Evolutionary conservation across 352 stramenopile genomes (phyloP).

Genomic region (Phytophthora tubulina): DNA sequence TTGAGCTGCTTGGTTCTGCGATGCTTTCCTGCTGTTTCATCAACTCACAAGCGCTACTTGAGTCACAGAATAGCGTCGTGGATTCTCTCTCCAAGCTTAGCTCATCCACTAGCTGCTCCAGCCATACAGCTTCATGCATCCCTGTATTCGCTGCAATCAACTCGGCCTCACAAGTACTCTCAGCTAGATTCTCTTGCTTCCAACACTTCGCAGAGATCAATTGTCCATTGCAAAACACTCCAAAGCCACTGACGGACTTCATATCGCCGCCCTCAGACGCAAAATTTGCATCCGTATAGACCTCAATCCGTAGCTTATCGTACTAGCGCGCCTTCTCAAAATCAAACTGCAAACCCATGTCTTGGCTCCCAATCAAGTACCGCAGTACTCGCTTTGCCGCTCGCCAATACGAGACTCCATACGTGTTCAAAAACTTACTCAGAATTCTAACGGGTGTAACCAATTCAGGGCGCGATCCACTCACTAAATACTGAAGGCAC

Average conservation of each 20-base stretch:
- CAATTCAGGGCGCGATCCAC: constrained; percentile 10
- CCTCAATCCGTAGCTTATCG: constrained; percentile 25
- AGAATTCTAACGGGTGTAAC: constrained; percentile 10
- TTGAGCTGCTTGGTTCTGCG: constrained; percentile 24
- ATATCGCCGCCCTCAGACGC: constrained; percentile 20
- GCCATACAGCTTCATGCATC: not conserved
- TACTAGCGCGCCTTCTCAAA: constrained; percentile 5
- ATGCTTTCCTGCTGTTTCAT: constrained; percentile 33
- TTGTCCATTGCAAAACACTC: constrained; percentile 25
- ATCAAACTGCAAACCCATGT: constrained; percentile 16
- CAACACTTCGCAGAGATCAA: constrained; percentile 25
- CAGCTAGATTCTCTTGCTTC: constrained; percentile 25
- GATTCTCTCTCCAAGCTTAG: not conserved
- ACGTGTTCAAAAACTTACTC: constrained; percentile 21
- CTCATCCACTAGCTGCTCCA: constrained; percentile 8
- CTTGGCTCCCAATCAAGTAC: constrained; percentile 12
- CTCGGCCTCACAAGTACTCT: constrained; percentile 14
- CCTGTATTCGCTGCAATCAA: not conserved
- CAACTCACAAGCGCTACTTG: constrained; percentile 10
- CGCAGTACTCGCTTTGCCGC: constrained; percentile 20
- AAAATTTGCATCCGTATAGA: constrained; percentile 28
- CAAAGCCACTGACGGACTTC: constrained; percentile 27
- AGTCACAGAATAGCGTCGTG: not conserved
- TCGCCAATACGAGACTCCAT: constrained; percentile 8
- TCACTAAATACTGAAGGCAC: not conserved